A percentile compares a stretch with the other conserved stretches of the same genome.
Conservation (phyloP, 139 green algal species). For the Picochlorum sp. region DNA sequence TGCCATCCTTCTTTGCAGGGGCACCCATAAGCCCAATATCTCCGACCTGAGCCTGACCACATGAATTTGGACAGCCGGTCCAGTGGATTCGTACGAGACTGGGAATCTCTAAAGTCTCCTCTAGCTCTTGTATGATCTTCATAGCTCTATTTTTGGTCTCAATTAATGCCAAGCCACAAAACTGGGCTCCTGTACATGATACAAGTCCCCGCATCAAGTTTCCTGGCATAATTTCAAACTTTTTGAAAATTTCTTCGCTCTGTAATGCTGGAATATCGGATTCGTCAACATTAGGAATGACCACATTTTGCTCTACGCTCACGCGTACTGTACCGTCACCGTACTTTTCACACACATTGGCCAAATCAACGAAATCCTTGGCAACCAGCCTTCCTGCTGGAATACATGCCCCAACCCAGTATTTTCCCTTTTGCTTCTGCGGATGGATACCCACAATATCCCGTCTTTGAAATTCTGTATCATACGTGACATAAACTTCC, state of each 20-base stretch:
- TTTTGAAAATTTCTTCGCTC: conserved; percentile 78
- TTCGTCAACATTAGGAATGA: conserved; percentile 83
- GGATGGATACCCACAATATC: conserved; percentile 83
- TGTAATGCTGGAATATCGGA: conserved; percentile 72
- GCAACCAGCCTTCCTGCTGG: conserved; percentile 74
- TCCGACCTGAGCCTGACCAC: conserved; percentile 75
- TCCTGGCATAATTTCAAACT: conserved; percentile 45
- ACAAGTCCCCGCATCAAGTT: conserved; percentile 38
- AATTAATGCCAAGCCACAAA: conserved; percentile 90
- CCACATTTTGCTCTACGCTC: conserved; percentile 93
- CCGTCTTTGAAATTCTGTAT: conserved; percentile 54
- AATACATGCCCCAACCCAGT: conserved; percentile 67
- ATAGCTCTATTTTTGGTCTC: conserved; percentile 87
- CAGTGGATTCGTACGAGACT: conserved; percentile 86
- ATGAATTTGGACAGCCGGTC: conserved; percentile 98
- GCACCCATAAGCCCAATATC: conserved; percentile 93
- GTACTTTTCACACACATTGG: conserved; percentile 69
- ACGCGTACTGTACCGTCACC: conserved; percentile 81
- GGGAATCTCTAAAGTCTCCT: conserved; percentile 73
- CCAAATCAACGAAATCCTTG: conserved; percentile 72
- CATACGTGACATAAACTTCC: conserved; percentile 46
- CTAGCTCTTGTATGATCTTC: conserved; percentile 69
- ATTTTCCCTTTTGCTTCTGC: conserved; percentile 76
- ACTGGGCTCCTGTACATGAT: conserved; percentile 92
- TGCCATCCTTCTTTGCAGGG: conserved; percentile 77